Conservation (phyloP, 1,139 yeast genomes). For the Tardiomyces digboiensis region DNA sequence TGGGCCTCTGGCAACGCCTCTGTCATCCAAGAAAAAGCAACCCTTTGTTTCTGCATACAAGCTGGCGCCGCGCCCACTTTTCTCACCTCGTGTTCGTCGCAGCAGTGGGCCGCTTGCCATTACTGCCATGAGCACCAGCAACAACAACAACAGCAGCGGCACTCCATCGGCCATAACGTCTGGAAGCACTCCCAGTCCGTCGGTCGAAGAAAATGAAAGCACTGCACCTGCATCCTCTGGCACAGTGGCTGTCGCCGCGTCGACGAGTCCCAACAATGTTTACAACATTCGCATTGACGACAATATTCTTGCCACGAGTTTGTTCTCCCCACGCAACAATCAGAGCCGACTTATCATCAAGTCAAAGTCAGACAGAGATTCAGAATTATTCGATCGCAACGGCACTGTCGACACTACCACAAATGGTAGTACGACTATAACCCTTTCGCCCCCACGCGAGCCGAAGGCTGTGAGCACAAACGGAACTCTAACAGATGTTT, state of each 20-base stretch:
- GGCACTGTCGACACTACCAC: neutral
- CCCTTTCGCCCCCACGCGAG: neutral
- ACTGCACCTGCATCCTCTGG: neutral
- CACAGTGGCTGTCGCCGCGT: neutral
- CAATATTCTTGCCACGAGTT: neutral
- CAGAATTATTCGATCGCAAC: neutral
- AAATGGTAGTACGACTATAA: neutral
- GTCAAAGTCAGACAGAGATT: neutral
- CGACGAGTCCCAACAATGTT: neutral
- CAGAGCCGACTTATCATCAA: neutral
- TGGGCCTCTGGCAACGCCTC: conserved; percentile 48
- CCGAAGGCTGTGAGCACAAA: neutral
- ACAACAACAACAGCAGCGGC: neutral
- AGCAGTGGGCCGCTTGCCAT: conserved; percentile 1
- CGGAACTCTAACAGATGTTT: neutral
- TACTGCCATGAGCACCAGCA: conserved; percentile 1
- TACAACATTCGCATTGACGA: neutral
- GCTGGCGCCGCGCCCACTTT: conserved; percentile 41
- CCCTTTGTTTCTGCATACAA: conserved; percentile 54
- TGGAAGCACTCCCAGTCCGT: neutral
- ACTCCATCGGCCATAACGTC: neutral
- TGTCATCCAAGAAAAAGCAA: conserved; percentile 39
- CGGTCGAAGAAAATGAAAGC: neutral
- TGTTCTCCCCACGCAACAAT: neutral
- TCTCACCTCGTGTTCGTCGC: neutral